Evolutionary conservation across 1,284 basidiomycete genomes (phyloP).

Genomic region (Flammula alnicola): DNA sequence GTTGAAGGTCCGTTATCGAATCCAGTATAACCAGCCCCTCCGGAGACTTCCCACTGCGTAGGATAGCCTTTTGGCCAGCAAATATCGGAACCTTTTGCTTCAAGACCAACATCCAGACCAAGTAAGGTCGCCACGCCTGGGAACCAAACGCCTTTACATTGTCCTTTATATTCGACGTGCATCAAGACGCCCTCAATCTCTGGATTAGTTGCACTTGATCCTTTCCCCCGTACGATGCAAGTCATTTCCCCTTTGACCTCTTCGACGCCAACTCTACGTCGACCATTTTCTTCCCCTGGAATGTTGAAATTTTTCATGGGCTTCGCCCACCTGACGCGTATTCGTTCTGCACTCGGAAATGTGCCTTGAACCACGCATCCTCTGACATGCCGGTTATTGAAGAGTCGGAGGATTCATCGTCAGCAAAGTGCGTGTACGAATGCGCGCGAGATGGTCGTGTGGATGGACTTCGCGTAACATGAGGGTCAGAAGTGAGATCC

Average conservation of each 20-base stretch:
- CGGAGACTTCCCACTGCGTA: constrained; percentile 62
- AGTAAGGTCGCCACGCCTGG: constrained; percentile 80
- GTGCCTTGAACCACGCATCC: constrained; percentile 74
- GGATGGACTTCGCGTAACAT: constrained; percentile 61
- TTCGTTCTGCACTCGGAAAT: constrained; percentile 74
- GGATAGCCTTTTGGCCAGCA: constrained; percentile 60
- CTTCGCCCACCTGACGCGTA: constrained; percentile 78
- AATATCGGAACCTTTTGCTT: constrained; percentile 68
- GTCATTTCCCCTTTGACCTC: constrained; percentile 69
- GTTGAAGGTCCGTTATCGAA: constrained; percentile 54
- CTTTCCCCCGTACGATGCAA: constrained; percentile 59
- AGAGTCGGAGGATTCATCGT: constrained; percentile 81
- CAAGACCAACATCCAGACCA: constrained; percentile 75
- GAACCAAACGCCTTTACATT: constrained; percentile 77
- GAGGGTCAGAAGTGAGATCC: constrained; percentile 79
- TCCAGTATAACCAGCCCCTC: constrained; percentile 70
- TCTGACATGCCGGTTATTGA: constrained; percentile 60
- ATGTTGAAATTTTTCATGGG: constrained; percentile 57
- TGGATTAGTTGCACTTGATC: constrained; percentile 35
- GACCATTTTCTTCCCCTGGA: constrained; percentile 52
- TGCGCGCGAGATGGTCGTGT: constrained; percentile 53
- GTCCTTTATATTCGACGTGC: constrained; percentile 70
- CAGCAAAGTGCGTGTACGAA: constrained; percentile 72
- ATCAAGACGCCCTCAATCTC: constrained; percentile 64
- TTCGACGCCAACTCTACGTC: constrained; percentile 68